A percentile compares a stretch with the other conserved stretches of the same genome.
These are phyloP conservation scores for Nemania serpens DNA, from an alignment of 2,329 filamentous ascomycete genomes.

Conservation along the genomic window DNA sequence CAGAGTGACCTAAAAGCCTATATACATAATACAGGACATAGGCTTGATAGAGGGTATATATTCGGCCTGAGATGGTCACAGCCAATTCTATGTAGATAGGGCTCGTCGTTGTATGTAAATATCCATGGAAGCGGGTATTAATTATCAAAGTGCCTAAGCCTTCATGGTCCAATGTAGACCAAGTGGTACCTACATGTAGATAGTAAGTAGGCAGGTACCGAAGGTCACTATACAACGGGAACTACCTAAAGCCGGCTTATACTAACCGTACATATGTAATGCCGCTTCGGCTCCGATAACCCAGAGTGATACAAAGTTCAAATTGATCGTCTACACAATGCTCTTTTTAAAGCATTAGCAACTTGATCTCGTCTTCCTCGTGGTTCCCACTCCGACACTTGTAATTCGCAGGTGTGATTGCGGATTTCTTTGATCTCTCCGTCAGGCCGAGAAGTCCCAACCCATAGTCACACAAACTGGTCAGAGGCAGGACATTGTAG, in stretches of 20 bases:
- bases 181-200: background rate
- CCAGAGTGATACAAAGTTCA: background rate
- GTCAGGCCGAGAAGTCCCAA: too few relatives aligned
- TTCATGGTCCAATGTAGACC: too few relatives aligned
- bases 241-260: background rate
- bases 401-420: too few relatives aligned
- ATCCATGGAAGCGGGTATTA: too few relatives aligned
- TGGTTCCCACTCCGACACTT: background rate
- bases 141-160: too few relatives aligned
- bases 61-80: background rate
- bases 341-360: too few relatives aligned
- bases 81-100: background rate
- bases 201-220: too few relatives aligned
- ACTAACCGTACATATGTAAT: background rate
- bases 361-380: background rate
- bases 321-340: background rate
- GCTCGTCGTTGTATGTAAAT: background rate
- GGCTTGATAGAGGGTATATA: background rate
- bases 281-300: conserved; percentile 25
- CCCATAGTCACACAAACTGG: too few relatives aligned
- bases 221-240: background rate
- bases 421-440: too few relatives aligned
- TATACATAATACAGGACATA: too few relatives aligned
- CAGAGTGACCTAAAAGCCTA: too few relatives aligned
- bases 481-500: too few relatives aligned